phyloP scores from a whole-genome alignment of 2,329 filamentous ascomycete species.

The Coniella vitis region DNA sequence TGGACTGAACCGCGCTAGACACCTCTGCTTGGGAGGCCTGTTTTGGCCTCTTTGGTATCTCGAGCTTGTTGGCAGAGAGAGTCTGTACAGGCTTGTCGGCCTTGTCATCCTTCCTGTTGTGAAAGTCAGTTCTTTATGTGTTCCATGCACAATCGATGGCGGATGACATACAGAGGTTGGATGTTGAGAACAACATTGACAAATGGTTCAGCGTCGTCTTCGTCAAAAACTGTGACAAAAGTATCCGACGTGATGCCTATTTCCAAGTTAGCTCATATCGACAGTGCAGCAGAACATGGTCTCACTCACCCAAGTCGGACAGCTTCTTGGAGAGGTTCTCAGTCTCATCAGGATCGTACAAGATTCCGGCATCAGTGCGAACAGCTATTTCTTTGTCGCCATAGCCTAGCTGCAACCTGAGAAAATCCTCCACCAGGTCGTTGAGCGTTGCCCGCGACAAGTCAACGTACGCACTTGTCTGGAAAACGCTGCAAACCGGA shows the following conservation, averaged over 20 bases:
- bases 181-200: constrained; percentile 75
- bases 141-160: constrained; percentile 2
- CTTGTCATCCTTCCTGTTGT: constrained; percentile 31
- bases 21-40: constrained; percentile 31
- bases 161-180: constrained; percentile 48
- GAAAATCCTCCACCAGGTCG: constrained; percentile 69
- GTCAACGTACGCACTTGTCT: constrained; percentile 62
- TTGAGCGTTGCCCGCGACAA: constrained; percentile 65
- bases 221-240: constrained; percentile 80
- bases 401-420: constrained; percentile 67
- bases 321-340: constrained; percentile 80
- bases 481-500: constrained; percentile 71
- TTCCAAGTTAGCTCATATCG: neutral
- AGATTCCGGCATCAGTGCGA: constrained; percentile 64
- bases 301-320: constrained; percentile 57
- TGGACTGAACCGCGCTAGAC: constrained; percentile 33
- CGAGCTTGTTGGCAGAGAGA: constrained; percentile 34
- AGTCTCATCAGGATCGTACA: constrained; percentile 86
- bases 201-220: constrained; percentile 65
- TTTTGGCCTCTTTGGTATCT: constrained; percentile 50
- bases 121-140: constrained; percentile 24
- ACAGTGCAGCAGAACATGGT: neutral
- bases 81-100: constrained; percentile 50
- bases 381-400: constrained; percentile 72
- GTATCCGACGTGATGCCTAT: constrained; percentile 62